Base-by-base conservation (phyloP, 1,284 basidiomycete species). In the Ustilago lituana region DNA sequence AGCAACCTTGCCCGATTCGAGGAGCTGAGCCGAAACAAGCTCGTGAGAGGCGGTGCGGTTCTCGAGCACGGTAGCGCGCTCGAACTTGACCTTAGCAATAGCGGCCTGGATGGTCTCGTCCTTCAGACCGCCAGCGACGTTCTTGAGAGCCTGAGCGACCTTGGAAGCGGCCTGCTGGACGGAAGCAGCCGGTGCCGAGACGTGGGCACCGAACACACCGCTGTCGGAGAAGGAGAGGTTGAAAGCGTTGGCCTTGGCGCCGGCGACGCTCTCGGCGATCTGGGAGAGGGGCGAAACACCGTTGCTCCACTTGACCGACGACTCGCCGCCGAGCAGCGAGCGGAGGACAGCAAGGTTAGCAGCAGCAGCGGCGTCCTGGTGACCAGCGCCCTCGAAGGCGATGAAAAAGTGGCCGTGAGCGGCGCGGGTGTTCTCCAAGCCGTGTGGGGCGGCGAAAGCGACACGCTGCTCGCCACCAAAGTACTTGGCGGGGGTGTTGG, bases 401-500 rank as follows among this genome's bases (percentile, higher is more conserved):
- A 82, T 59, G 45, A 81, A 74, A 45, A 79, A 77, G 72, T 82
- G 79, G 37, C 70, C 78, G 45, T 66, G 53, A 47, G 66, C 53
- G 36, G 71, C 73, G 23, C 49, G 68, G 27, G 63, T 68, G 62
- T 64, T 57, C 43, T 74, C 71, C n/a, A 64, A 46, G 26, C 76
- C 77, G 57, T 80, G 77, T 11, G 75, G 62, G 17, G 77, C 73
- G 17, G 66, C 50, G 39, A 74, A 78, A 32, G 73, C 66, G 5
- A 77, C 67, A 15, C 80, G 76, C 61, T 66, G 70, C 48, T 81
- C 80, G 48, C 80, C 80, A 43, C 80, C 80, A 65, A 74, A 78
- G 78, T 82, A 82, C 62, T 77, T 76, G 46, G 73, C 56, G n/a
- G 68, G 41, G 20, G 73, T 47, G 39, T 50, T 47, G 20, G 47